Evolutionary conservation across 352 stramenopile species (phyloP).

Genomic region (Phytophthora sp.): DNA sequence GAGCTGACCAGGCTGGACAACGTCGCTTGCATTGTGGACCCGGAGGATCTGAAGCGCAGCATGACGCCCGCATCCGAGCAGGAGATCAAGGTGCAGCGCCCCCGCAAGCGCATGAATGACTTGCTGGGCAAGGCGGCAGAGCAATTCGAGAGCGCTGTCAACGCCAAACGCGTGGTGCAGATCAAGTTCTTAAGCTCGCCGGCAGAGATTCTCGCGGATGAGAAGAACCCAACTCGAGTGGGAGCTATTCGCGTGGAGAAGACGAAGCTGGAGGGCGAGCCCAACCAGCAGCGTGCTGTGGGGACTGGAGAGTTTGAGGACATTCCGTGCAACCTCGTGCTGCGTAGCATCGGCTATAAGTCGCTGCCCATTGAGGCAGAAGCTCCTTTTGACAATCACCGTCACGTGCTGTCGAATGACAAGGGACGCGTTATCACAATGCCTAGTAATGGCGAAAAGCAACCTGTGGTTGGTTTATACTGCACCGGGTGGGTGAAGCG

Average conservation of each 20-base stretch:
- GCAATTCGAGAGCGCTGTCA: constrained; percentile 31
- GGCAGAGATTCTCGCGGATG: constrained; percentile 65
- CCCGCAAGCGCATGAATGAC: constrained; percentile 88
- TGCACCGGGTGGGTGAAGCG: constrained; percentile 98
- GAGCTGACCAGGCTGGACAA: constrained; percentile 88
- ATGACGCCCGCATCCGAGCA: constrained; percentile 81
- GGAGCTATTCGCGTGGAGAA: constrained; percentile 87
- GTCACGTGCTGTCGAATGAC: constrained; percentile 68
- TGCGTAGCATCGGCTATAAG: constrained; percentile 93
- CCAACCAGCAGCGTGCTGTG: constrained; percentile 80
- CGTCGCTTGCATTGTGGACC: constrained; percentile 86
- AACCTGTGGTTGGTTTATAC: constrained; percentile 90
- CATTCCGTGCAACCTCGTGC: constrained; percentile 79
- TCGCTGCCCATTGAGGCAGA: constrained; percentile 72
- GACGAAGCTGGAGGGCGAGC: constrained; percentile 86
- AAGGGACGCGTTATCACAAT: constrained; percentile 61
- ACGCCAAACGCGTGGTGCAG: constrained; percentile 58
- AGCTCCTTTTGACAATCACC: constrained; percentile 83
- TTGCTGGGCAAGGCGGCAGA: constrained; percentile 70
- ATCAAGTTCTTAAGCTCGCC: constrained; percentile 94
- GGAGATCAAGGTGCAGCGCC: constrained; percentile 87
- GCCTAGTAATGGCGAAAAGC: constrained; percentile 36
- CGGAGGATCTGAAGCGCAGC: constrained; percentile 89
- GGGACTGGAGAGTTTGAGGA: constrained; percentile 89
- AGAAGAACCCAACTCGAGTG: constrained; percentile 56